These are phyloP conservation scores for Thozetella sp. DNA, from an alignment of 495 filamentous ascomycete genomes.

Conservation along the genomic window DNA sequence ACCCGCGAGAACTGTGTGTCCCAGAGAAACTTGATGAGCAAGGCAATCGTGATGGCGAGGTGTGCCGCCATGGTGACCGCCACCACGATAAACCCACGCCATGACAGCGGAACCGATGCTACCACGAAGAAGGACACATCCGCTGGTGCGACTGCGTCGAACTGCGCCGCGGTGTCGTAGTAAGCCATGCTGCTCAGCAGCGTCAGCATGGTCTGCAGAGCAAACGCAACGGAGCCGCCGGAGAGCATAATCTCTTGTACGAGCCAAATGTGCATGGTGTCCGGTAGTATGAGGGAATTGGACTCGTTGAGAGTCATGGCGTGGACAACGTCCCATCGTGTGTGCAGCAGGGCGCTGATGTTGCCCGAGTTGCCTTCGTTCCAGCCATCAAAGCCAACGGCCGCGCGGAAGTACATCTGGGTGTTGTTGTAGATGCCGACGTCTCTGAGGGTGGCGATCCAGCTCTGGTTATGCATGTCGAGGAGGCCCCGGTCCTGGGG, in stretches of 20 bases:
- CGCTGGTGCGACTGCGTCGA: background rate
- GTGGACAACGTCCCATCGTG: background rate
- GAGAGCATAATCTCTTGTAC: slow-evolving; percentile 1
- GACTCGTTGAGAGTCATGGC: too few species aligned
- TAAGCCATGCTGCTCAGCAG: slow-evolving; percentile 2
- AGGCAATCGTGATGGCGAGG: background rate
- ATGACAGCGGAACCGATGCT: background rate
- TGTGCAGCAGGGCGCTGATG: background rate
- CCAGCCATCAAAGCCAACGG: background rate
- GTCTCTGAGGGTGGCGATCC: background rate
- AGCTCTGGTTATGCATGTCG: background rate
- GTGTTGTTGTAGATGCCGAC: too few species aligned
- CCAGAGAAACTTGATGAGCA: background rate
- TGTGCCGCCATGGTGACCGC: background rate
- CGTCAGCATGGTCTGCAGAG: slow-evolving; percentile 6
- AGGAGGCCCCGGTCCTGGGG: background rate
- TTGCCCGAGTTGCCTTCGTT: too few species aligned
- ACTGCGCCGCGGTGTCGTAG: slow-evolving; percentile 3
- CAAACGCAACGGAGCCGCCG: slow-evolving; percentile 5
- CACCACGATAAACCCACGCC: background rate
- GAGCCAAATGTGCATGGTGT: slow-evolving; percentile 2
- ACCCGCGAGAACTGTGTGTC: background rate
- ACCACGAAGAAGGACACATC: background rate
- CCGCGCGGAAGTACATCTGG: background rate
- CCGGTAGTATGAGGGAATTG: background rate